Percentiles rank a stretch among this genome's conserved stretches.
phyloP scores from a whole-genome alignment of 2,329 filamentous ascomycete species.

The Annulohypoxylon truncatum region DNA sequence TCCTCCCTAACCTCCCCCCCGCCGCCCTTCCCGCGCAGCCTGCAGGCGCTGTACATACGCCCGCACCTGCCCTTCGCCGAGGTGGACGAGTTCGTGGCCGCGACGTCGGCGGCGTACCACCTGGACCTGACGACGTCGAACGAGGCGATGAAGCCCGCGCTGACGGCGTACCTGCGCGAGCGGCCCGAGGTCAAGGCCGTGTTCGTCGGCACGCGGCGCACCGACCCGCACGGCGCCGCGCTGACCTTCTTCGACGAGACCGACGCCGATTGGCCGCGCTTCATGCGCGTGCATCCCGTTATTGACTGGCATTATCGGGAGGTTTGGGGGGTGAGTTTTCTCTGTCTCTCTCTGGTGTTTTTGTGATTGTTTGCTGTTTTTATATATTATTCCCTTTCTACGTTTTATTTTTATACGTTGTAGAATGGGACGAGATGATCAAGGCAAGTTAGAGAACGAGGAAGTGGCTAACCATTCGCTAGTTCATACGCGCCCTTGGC shows the following conservation, averaged over 20 bases:
- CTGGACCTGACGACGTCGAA: constrained; percentile 80
- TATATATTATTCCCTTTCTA: too few species aligned
- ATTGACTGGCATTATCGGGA: constrained; percentile 98
- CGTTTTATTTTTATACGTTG: too few species aligned
- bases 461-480: neutral
- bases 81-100: constrained; percentile 84
- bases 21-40: constrained; percentile 54
- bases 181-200: constrained; percentile 77
- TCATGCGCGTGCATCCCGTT: constrained; percentile 94
- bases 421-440: too few species aligned
- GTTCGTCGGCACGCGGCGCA: constrained; percentile 87
- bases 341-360: neutral
- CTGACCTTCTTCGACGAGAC: constrained; percentile 88
- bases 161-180: constrained; percentile 79
- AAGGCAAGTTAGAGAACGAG: too few species aligned
- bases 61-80: constrained; percentile 85
- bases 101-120: constrained; percentile 75
- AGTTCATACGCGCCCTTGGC: constrained; percentile 83
- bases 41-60: constrained; percentile 91
- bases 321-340: constrained; percentile 84
- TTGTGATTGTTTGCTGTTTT: too few species aligned
- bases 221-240: constrained; percentile 87
- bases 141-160: constrained; percentile 82
- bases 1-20: constrained; percentile 32
- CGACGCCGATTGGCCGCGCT: constrained; percentile 88